A percentile compares a stretch with the other conserved stretches of the same genome.
phyloP scores from a whole-genome alignment of 371 early-diverging fungal genomes.

The Mucor piriformis region DNA sequence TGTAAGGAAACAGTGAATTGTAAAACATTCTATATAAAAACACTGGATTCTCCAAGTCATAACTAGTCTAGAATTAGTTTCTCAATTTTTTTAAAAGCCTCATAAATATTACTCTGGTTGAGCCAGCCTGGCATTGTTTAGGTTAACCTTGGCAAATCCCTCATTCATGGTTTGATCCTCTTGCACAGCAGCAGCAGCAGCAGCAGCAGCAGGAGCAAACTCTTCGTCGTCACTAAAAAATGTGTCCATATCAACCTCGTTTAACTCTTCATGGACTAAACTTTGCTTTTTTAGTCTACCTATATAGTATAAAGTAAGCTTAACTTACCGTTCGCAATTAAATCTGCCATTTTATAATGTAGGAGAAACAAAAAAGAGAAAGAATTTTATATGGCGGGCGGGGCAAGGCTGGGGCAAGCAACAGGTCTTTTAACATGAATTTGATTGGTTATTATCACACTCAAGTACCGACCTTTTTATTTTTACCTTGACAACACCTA shows the following conservation, averaged over 20 bases:
- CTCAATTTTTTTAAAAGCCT: too few species aligned
- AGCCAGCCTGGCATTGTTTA: constrained; percentile 20
- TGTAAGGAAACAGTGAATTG: constrained; percentile 82
- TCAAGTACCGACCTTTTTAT: too few species aligned
- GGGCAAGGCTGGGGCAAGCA: too few species aligned
- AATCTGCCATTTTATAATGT: constrained; percentile 1
- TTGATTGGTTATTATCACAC: too few species aligned
- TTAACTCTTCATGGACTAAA: constrained; percentile 13
- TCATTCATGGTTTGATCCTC: neutral
- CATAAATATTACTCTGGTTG: neutral
- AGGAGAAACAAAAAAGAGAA: too few species aligned
- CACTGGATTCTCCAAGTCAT: constrained; percentile 25
- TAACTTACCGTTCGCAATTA: neutral
- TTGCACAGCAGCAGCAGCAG: neutral
- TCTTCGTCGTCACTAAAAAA: constrained; percentile 28
- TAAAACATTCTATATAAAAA: constrained; percentile 77
- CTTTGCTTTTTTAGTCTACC: neutral
- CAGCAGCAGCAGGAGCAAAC: neutral
- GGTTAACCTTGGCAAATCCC: constrained; percentile 24
- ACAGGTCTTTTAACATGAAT: too few species aligned
- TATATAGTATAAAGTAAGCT: neutral
- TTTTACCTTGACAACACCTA: too few species aligned
- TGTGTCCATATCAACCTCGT: constrained; percentile 20
- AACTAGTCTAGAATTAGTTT: neutral
- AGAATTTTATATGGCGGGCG: too few species aligned